These are phyloP conservation scores for Globisporangium cylindrosporum DNA, from an alignment of 352 stramenopile species.

Conservation along the genomic window DNA sequence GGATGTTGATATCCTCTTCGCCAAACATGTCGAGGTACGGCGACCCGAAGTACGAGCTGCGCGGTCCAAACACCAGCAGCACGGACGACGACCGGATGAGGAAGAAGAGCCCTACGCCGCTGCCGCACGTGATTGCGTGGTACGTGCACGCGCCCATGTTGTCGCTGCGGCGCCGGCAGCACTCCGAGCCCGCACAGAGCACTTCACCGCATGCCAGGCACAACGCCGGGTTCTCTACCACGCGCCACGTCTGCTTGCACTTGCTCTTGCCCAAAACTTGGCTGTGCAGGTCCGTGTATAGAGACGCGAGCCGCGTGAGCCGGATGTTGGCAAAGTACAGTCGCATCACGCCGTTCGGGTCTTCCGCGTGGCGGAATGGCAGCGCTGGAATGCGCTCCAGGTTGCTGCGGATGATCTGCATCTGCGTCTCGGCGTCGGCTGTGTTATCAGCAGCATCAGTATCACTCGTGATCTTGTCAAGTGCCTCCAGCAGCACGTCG, in stretches of 20 bases:
- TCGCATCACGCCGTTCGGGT: slow-evolving; percentile 25
- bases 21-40: slow-evolving; percentile 88
- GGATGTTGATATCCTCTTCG: slow-evolving; percentile 84
- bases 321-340: slow-evolving; percentile 69
- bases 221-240: slow-evolving; percentile 77
- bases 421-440: slow-evolving; percentile 15
- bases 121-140: slow-evolving; percentile 70
- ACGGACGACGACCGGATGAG: slow-evolving; percentile 79
- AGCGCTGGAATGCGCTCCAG: slow-evolving; percentile 48
- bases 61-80: slow-evolving; percentile 65
- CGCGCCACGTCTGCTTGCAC: slow-evolving; percentile 68
- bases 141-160: slow-evolving; percentile 72
- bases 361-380: slow-evolving; percentile 46
- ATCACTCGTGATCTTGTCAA: slow-evolving; percentile 26
- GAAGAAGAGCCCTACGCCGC: slow-evolving; percentile 77
- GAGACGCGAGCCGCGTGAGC: slow-evolving; percentile 53
- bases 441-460: neutral
- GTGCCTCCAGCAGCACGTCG: slow-evolving; percentile 36
- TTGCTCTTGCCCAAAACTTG: slow-evolving; percentile 67
- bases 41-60: slow-evolving; percentile 83
- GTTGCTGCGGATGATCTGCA: slow-evolving; percentile 41
- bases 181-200: slow-evolving; percentile 80
- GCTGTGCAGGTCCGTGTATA: slow-evolving; percentile 79
- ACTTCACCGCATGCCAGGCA: slow-evolving; percentile 76
- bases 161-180: slow-evolving; percentile 63